Evolutionary conservation across 495 filamentous ascomycete species (phyloP), one percentile per base, ranked within the genome.

Genomic region (Tricharina praecox): DNA sequence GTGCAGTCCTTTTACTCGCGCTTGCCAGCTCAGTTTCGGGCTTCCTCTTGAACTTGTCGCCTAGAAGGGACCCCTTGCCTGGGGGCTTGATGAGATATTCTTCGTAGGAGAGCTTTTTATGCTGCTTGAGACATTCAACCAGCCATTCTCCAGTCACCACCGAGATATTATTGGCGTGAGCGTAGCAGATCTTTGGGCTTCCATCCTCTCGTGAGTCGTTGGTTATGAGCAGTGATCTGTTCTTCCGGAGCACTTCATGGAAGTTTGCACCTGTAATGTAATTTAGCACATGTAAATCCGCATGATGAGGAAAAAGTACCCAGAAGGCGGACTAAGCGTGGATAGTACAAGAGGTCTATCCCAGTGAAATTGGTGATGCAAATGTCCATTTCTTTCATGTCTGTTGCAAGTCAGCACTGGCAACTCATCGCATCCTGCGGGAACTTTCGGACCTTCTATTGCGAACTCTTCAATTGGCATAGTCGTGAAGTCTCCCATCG

Each of bases 341-440:
- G 75, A 30, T 90, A 66, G 57, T 96, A 92, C 37, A 87, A 67
- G 16, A 94, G 67, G 54, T 93, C 82, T 25, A 93, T 77, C n/a
- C 79, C 78, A 15, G 73, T 71, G 58, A 97, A 93, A 9, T 74
- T 81, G 7, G 85, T 85, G 1, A 85, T 83, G 61, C 76, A 83
- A 34, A 95, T 75, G 30, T 67, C 71, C 52, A 93, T 62, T 1
- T 62, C 67, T 10, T 70, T 52, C 51, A 94, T 88, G 9, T 70
- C 82, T 64, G 42, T n/a, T 21, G 16, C 8, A 21, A 32, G 16
- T 15, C 20, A 38, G 2, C 13, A 19, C 9, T 40, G 21, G 37
- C 30, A 66, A 40, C 66, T 53, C 30, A 20, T 16, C 10, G 26
- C 45, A 34, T 45, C 19, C 8, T 25, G 19, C 23, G 15, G 8